Percentiles rank a stretch among this genome's conserved stretches.
Evolutionary conservation across 2,329 filamentous ascomycete species (phyloP).

Genomic region (Beauveria rudraprayagi): DNA sequence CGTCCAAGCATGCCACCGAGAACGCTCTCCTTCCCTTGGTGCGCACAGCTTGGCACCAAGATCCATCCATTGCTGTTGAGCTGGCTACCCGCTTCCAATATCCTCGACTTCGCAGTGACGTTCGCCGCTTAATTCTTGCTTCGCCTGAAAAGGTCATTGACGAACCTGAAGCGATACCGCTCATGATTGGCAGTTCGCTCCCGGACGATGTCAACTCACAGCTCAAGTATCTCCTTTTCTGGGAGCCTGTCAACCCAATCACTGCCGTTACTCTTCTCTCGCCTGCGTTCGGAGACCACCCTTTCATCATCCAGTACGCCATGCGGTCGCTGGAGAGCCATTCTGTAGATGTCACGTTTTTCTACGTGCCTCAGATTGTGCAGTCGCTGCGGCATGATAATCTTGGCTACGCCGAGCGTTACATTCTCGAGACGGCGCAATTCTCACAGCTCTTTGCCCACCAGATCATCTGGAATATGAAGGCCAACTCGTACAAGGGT

Average conservation of each 20-base stretch:
- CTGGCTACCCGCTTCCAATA: constrained; percentile 73
- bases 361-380: constrained; percentile 97
- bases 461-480: constrained; percentile 99
- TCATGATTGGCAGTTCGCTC: constrained; percentile 69
- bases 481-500: constrained; percentile 96
- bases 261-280: constrained; percentile 90
- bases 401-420: constrained; percentile 89
- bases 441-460: constrained; percentile 98
- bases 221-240: constrained; percentile 89
- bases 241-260: constrained; percentile 86
- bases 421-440: constrained; percentile 93
- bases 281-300: constrained; percentile 82
- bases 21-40: constrained; percentile 55
- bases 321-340: constrained; percentile 93
- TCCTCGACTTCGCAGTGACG: constrained; percentile 61
- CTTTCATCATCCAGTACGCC: constrained; percentile 91
- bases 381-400: constrained; percentile 89
- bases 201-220: constrained; percentile 71
- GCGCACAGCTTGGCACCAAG: constrained; percentile 79
- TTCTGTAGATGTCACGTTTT: constrained; percentile 94
- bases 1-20: constrained; percentile 31
- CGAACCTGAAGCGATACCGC: constrained; percentile 73
- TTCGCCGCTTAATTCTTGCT: constrained; percentile 72
- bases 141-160: constrained; percentile 75
- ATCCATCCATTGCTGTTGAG: constrained; percentile 79